Evolutionary conservation across 331 rosid genomes (phyloP).

Genomic region (Malus hybrid): DNA sequence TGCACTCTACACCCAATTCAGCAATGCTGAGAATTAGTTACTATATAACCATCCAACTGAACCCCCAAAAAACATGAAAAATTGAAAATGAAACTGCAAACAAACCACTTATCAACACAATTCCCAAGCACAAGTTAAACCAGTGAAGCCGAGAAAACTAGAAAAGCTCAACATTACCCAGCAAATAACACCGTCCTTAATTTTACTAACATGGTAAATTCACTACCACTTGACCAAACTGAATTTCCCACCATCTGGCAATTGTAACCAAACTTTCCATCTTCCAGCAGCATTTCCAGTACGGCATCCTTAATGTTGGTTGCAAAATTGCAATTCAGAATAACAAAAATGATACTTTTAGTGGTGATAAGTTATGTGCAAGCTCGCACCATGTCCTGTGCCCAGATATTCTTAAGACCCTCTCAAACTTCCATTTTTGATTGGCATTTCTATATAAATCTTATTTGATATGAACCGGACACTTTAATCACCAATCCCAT

Average conservation of each 20-base stretch:
- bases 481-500: constrained; percentile 19
- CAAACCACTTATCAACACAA: constrained; percentile 15
- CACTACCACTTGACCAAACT: constrained; percentile 21
- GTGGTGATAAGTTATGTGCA: constrained; percentile 13
- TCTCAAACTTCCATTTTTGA: constrained; percentile 16
- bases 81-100: not conserved
- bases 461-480: constrained; percentile 17
- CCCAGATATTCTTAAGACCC: constrained; percentile 10
- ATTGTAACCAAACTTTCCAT: constrained; percentile 3
- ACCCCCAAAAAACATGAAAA: constrained; percentile 17
- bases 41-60: constrained; percentile 18
- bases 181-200: constrained; percentile 21
- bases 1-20: not conserved
- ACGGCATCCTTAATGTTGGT: constrained; percentile 7
- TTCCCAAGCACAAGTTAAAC: constrained; percentile 20
- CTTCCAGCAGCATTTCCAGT: constrained; percentile 7
- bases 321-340: constrained; percentile 18
- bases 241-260: constrained; percentile 15
- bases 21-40: constrained; percentile 7
- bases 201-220: constrained; percentile 14
- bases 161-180: constrained; percentile 13
- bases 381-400: constrained; percentile 15
- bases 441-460: constrained; percentile 17
- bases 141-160: constrained; percentile 6
- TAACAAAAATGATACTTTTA: constrained; percentile 6